Percentiles rank a stretch among this genome's conserved stretches.
These are phyloP conservation scores for Termitomyces sp. DNA, from an alignment of 768 basidiomycete species.

Conservation along the genomic window DNA sequence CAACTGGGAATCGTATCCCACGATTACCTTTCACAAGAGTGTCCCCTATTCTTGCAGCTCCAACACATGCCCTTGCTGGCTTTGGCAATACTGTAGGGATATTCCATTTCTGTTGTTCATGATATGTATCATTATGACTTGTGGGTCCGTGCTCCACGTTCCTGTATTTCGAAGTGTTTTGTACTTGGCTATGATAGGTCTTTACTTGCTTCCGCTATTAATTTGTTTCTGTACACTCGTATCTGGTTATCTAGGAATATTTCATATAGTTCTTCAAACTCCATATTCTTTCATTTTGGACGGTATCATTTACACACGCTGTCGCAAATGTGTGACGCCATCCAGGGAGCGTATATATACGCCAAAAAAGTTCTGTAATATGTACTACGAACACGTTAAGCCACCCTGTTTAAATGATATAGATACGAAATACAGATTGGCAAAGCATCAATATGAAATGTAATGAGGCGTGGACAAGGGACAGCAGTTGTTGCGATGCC, in stretches of 20 bases:
- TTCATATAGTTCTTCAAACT: background rate
- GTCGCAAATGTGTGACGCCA: too few species aligned
- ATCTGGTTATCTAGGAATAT: background rate
- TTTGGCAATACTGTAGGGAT: slow-evolving; percentile 77
- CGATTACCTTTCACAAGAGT: slow-evolving; percentile 81
- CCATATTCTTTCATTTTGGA: background rate
- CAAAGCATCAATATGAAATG: background rate
- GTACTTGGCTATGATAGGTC: background rate
- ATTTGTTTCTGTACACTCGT: background rate
- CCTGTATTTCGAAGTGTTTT: background rate
- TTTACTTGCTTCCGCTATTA: background rate
- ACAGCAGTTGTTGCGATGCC: too few species aligned
- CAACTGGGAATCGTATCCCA: slow-evolving; percentile 30
- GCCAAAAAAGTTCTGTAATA: background rate
- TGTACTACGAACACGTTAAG: background rate
- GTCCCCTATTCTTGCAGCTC: slow-evolving; percentile 46
- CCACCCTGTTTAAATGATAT: background rate
- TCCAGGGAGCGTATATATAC: too few species aligned
- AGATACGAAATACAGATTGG: background rate
- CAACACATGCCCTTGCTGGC: slow-evolving; percentile 56
- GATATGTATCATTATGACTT: slow-evolving; percentile 1
- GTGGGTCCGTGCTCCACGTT: background rate
- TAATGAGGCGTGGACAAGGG: background rate
- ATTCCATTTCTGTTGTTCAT: slow-evolving; percentile 32
- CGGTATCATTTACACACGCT: background rate